These are phyloP conservation scores for Apiotrichum veenhuisii DNA, from an alignment of 1,284 basidiomycete species.

Conservation along the genomic window DNA sequence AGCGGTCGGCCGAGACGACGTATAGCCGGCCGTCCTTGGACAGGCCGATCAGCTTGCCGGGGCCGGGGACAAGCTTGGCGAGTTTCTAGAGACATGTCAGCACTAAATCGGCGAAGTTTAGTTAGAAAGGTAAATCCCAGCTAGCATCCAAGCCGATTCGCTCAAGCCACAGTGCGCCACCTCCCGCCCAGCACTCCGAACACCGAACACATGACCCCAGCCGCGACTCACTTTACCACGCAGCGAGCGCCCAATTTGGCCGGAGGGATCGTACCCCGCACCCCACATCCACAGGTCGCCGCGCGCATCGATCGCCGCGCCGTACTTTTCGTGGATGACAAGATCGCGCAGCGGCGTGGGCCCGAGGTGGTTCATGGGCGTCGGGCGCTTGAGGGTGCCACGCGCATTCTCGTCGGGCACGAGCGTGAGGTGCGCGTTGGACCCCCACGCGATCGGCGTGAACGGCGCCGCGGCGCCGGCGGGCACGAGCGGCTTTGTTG, in stretches of 20 bases:
- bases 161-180: too few relatives aligned
- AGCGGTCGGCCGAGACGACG: conserved; percentile 57
- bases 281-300: conserved; percentile 93
- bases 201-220: not conserved
- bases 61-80: conserved; percentile 56
- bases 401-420: conserved; percentile 27
- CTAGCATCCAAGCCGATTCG: too few relatives aligned
- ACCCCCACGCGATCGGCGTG: conserved; percentile 44
- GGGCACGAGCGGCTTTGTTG: not conserved
- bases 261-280: conserved; percentile 52
- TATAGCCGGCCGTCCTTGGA: conserved; percentile 68
- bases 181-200: too few relatives aligned
- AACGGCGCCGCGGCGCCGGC: conserved; percentile 20
- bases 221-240: conserved; percentile 62
- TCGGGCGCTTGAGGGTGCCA: conserved; percentile 32
- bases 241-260: conserved; percentile 54
- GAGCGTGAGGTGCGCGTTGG: conserved; percentile 36
- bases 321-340: conserved; percentile 67
- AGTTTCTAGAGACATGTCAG: conserved; percentile 59
- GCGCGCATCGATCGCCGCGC: conserved; percentile 74
- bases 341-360: conserved; percentile 67
- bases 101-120: not conserved
- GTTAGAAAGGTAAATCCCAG: too few relatives aligned
- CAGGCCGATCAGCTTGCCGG: conserved; percentile 64
- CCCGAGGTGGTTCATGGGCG: conserved; percentile 35